Percentiles rank a stretch among this genome's conserved stretches.
Conservation (phyloP, 805 yeast species). For the Pichia kluyveri region DNA sequence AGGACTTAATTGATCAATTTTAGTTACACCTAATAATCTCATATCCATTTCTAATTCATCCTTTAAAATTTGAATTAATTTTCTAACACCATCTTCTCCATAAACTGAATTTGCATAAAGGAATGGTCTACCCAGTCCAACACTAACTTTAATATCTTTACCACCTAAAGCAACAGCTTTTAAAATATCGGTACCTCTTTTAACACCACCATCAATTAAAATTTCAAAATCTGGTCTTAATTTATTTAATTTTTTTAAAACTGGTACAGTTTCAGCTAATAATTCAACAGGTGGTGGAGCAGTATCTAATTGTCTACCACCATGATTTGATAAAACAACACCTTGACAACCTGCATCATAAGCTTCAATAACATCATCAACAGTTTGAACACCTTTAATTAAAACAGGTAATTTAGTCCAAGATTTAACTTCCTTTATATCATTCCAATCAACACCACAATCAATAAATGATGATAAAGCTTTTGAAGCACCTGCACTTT, state of each 20-base stretch:
- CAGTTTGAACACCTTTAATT: slow-evolving; percentile 78
- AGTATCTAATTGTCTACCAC: slow-evolving; percentile 82
- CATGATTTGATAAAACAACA: slow-evolving; percentile 81
- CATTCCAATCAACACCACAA: slow-evolving; percentile 56
- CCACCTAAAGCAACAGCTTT: slow-evolving; percentile 67
- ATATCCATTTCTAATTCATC: slow-evolving; percentile 69
- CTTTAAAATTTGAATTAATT: slow-evolving; percentile 50
- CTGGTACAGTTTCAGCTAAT: slow-evolving; percentile 58
- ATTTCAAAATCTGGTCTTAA: slow-evolving; percentile 46
- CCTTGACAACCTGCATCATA: slow-evolving; percentile 66
- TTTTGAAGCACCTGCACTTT: slow-evolving; percentile 75
- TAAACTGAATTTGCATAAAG: slow-evolving; percentile 54
- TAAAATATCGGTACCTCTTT: slow-evolving; percentile 58
- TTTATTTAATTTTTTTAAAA: slow-evolving; percentile 34
- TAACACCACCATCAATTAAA: slow-evolving; percentile 60
- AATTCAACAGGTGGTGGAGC: slow-evolving; percentile 72
- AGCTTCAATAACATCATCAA: slow-evolving; percentile 70
- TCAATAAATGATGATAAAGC: slow-evolving; percentile 85
- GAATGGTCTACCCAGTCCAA: slow-evolving; percentile 62
- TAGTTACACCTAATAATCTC: slow-evolving; percentile 69
- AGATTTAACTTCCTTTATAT: slow-evolving; percentile 45
- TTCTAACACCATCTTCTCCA: slow-evolving; percentile 57
- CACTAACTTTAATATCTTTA: slow-evolving; percentile 60
- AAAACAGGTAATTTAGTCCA: slow-evolving; percentile 58
- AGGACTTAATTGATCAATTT: slow-evolving; percentile 49